Evolutionary conservation across 1,284 basidiomycete species (phyloP).

Genomic region (Cutaneotrichosporon daszewskae): DNA sequence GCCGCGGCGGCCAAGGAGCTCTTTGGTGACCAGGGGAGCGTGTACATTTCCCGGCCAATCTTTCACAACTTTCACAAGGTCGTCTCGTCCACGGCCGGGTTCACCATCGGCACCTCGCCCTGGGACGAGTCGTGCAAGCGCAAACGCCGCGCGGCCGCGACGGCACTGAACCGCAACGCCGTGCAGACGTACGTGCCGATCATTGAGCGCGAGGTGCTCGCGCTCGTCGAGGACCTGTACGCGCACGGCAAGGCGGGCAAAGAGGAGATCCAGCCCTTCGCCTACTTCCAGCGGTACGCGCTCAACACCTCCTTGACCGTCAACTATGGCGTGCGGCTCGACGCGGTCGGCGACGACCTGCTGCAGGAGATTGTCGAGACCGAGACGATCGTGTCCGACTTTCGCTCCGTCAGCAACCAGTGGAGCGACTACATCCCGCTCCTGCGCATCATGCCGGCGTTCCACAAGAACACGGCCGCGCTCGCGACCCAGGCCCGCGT

Average conservation of each 20-base stretch:
- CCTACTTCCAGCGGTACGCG: slow-evolving; percentile 14
- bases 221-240: slow-evolving; percentile 18
- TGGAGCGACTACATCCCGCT: slow-evolving; percentile 18
- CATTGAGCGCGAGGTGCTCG: slow-evolving; percentile 18
- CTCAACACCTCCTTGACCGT: slow-evolving; percentile 17
- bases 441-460: slow-evolving; percentile 9
- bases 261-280: slow-evolving; percentile 11
- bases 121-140: slow-evolving; percentile 22
- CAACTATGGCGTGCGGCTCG: slow-evolving; percentile 19
- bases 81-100: slow-evolving; percentile 13
- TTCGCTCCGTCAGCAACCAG: slow-evolving; percentile 11
- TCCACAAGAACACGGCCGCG: neutral
- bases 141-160: slow-evolving; percentile 18
- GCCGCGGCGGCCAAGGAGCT: slow-evolving; percentile 19
- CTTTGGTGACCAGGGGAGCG: slow-evolving; percentile 13
- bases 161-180: slow-evolving; percentile 13
- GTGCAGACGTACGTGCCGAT: slow-evolving; percentile 17
- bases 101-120: slow-evolving; percentile 17
- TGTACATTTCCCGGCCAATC: slow-evolving; percentile 16
- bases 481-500: slow-evolving; percentile 3
- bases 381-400: slow-evolving; percentile 11
- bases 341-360: slow-evolving; percentile 10
- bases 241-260: slow-evolving; percentile 11
- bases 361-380: slow-evolving; percentile 14
- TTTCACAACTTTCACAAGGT: slow-evolving; percentile 20